Percentiles rank a stretch among this genome's conserved stretches.
Evolutionary conservation across 495 filamentous ascomycete species (phyloP).

Genomic region (Hyaloscypha hepaticicola): DNA sequence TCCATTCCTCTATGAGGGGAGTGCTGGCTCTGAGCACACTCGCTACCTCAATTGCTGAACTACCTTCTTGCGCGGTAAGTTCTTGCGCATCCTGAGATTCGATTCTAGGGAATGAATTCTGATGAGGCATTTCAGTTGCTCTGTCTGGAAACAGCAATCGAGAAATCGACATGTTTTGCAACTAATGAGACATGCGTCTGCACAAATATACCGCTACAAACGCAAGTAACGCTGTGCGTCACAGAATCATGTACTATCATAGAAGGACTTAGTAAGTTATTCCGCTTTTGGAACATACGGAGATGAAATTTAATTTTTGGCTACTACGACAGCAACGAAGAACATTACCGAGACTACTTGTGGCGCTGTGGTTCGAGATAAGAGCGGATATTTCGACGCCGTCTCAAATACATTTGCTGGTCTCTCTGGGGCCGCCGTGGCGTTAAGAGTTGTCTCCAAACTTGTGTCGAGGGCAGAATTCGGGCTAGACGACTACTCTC

Average conservation of each 20-base stretch:
- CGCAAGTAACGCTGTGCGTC: slow-evolving; percentile 34
- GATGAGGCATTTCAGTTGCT: slow-evolving; percentile 15
- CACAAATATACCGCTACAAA: slow-evolving; percentile 30
- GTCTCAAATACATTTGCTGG: slow-evolving; percentile 14
- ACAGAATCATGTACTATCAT: slow-evolving; percentile 33
- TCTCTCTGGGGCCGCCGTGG: slow-evolving; percentile 17
- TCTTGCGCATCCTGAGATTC: not conserved
- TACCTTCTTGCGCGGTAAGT: slow-evolving; percentile 21
- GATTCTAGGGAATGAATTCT: slow-evolving; percentile 1
- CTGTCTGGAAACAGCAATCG: slow-evolving; percentile 28
- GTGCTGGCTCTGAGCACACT: slow-evolving; percentile 4
- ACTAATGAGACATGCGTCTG: slow-evolving; percentile 39
- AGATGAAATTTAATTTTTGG: slow-evolving; percentile 1
- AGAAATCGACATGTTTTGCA: slow-evolving; percentile 32
- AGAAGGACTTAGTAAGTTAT: slow-evolving; percentile 34
- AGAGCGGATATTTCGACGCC: slow-evolving; percentile 7
- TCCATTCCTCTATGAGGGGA: slow-evolving; percentile 1
- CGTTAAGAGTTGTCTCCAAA: slow-evolving; percentile 24
- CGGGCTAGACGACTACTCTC: slow-evolving; percentile 26
- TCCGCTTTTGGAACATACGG: not conserved
- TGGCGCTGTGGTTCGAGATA: slow-evolving; percentile 22
- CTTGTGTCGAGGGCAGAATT: slow-evolving; percentile 8
- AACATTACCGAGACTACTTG: slow-evolving; percentile 26
- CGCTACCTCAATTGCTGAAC: slow-evolving; percentile 8
- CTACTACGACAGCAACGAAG: slow-evolving; percentile 6